A percentile compares a stretch with the other conserved stretches of the same genome.
Conservation (phyloP, 179 eudicot species). For the Heliamphora pulchella region DNA sequence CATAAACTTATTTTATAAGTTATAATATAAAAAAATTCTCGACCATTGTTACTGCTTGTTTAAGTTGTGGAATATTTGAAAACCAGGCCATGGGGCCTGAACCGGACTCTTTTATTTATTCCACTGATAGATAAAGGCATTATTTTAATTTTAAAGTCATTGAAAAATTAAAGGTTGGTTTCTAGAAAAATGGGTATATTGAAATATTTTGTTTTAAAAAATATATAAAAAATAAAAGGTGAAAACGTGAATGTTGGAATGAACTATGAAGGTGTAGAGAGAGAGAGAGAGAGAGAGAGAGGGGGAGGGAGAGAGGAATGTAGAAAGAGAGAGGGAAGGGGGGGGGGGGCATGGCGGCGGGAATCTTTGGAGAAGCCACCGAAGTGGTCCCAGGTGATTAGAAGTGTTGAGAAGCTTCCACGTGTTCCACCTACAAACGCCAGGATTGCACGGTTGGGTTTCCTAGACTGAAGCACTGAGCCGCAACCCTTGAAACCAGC, state of each 20-base stretch:
- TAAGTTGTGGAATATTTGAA: conserved; percentile 27
- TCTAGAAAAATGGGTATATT: no score
- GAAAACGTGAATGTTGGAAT: conserved; percentile 10
- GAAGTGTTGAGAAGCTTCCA: conserved; percentile 11
- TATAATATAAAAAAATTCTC: no score
- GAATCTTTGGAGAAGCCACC: conserved; percentile 27
- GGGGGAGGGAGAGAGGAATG: background rate
- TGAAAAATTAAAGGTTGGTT: no score
- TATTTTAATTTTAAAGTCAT: no score
- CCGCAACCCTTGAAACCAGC: conserved; percentile 1
- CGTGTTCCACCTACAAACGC: background rate
- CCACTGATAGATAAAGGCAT: no score
- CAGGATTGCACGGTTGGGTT: background rate
- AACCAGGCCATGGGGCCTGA: conserved; percentile 50
- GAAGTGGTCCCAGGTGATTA: conserved; percentile 20
- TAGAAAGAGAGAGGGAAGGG: background rate
- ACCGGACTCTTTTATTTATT: no score
- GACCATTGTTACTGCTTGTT: background rate
- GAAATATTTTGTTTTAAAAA: no score
- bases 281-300: conserved; percentile 8
- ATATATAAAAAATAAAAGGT: no score
- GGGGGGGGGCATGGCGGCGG: conserved; percentile 29
- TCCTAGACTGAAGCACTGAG: conserved; percentile 3
- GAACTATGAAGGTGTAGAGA: background rate
- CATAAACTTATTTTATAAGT: no score